Conservation (phyloP, 306 rosid species). For the Mimosa pudica region DNA sequence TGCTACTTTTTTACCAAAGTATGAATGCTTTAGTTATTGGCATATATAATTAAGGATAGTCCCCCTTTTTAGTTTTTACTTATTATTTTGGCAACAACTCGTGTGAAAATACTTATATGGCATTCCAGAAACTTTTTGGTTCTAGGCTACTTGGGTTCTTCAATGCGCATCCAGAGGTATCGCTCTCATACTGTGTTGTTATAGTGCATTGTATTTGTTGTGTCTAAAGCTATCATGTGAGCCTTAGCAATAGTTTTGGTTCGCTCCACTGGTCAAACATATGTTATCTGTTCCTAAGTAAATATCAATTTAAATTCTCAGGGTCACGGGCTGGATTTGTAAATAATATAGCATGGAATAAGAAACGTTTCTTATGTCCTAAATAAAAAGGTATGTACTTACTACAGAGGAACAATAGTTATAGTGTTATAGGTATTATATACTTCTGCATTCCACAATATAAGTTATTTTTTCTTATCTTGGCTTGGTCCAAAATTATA, state of each 20-base stretch:
- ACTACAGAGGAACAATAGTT: too few species aligned
- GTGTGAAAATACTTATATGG: conserved; percentile 43
- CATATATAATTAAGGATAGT: too few species aligned
- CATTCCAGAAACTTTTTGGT: conserved; percentile 51
- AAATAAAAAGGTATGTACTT: too few species aligned
- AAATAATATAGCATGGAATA: not conserved
- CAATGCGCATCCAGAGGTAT: conserved; percentile 61
- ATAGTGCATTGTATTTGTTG: not conserved
- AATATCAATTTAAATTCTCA: not conserved
- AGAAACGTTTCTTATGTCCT: not conserved
- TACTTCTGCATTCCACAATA: not conserved
- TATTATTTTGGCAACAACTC: not conserved
- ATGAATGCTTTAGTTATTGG: too few species aligned
- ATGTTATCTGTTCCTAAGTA: not conserved
- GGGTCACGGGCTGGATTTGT: not conserved
- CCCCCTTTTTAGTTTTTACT: too few species aligned
- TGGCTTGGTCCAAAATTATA: not conserved
- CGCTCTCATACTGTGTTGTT: conserved; percentile 6
- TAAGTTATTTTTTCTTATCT: not conserved
- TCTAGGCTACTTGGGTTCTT: conserved; percentile 54
- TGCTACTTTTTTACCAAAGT: too few species aligned
- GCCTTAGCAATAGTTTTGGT: conserved; percentile 12
- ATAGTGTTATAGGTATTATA: not conserved
- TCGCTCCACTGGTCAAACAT: not conserved
- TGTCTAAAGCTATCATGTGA: not conserved